These are phyloP conservation scores for Oryza nivara DNA, from an alignment of 176 grass and related monocot species.

Conservation along the genomic window DNA sequence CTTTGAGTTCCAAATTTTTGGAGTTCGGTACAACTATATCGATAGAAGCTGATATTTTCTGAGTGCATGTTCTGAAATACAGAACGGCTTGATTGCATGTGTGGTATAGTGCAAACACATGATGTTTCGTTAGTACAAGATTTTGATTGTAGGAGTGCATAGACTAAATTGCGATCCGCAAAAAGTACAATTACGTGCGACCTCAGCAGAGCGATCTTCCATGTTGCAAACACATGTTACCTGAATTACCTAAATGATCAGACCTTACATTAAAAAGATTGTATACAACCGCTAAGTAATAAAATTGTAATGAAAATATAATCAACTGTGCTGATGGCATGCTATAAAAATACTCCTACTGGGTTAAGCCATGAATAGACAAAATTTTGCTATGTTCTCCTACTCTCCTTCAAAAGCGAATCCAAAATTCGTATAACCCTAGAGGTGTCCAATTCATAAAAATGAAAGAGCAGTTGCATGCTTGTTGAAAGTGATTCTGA, in stretches of 20 bases:
- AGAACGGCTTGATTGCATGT: background rate
- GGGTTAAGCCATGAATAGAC: background rate
- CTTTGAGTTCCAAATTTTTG: background rate
- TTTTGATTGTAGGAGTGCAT: background rate
- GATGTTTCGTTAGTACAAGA: background rate
- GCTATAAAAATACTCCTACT: background rate
- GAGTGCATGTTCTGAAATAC: background rate
- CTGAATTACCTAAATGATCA: conserved; percentile 1
- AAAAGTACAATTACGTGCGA: background rate
- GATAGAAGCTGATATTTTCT: background rate
- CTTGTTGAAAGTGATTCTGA: background rate
- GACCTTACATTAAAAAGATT: background rate
- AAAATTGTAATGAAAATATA: background rate
- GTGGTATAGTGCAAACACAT: background rate
- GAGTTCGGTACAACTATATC: background rate
- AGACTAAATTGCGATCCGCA: background rate
- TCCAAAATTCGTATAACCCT: background rate
- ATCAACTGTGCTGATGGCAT: background rate
- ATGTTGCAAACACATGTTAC: background rate
- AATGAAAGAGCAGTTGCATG: background rate
- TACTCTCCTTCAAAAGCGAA: background rate
- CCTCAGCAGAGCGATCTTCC: background rate
- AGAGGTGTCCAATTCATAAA: background rate
- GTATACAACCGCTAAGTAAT: background rate
- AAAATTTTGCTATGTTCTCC: background rate